Percentiles rank a stretch among this genome's conserved stretches.
These are phyloP conservation scores for Solanum sejunctum DNA, from an alignment of 257 asterid genomes.

Conservation along the genomic window DNA sequence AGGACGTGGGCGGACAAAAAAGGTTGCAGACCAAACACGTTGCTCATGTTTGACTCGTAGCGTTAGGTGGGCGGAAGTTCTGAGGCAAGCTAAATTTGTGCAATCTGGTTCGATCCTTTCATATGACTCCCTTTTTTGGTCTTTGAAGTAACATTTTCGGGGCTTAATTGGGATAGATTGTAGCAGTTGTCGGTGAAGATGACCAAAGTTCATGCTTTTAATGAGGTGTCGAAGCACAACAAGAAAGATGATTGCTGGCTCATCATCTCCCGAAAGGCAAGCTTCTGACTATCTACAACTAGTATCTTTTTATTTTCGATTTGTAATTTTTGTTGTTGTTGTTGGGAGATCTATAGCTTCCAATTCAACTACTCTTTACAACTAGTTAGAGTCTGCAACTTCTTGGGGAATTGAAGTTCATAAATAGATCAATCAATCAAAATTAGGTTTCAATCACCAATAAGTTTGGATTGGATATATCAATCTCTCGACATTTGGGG, in stretches of 20 bases:
- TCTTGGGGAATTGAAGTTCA: neutral
- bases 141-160: neutral
- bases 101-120: neutral
- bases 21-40: neutral
- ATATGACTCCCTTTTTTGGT: neutral
- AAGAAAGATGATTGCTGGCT: constrained; percentile 54
- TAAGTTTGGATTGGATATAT: neutral
- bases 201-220: constrained; percentile 30
- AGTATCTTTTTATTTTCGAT: neutral
- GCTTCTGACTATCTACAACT: neutral
- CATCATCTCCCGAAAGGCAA: constrained; percentile 50
- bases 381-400: neutral
- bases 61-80: neutral
- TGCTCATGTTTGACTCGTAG: neutral
- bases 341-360: neutral
- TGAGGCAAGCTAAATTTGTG: neutral
- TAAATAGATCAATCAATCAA: neutral
- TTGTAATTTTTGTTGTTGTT: neutral
- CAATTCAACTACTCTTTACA: neutral
- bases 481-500: neutral
- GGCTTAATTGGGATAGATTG: neutral
- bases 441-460: neutral
- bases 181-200: constrained; percentile 6
- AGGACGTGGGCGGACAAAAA: neutral
- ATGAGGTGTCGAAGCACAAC: constrained; percentile 42